phyloP scores from a whole-genome alignment of 2,329 filamentous ascomycete genomes.

The Colletotrichum gigasporum region DNA sequence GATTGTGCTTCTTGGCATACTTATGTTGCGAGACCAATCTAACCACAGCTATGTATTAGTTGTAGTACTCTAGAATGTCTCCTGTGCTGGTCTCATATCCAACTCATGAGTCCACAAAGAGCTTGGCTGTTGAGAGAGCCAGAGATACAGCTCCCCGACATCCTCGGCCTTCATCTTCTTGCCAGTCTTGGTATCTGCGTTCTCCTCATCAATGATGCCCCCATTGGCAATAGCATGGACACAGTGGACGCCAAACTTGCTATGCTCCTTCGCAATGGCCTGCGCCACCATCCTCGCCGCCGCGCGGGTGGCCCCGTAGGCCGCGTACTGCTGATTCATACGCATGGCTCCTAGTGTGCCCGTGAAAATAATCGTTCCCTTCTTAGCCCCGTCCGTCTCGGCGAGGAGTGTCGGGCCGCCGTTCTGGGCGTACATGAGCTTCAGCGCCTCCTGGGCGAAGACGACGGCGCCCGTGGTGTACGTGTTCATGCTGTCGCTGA shows the following conservation, averaged over 20 bases:
- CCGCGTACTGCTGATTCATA: conserved; percentile 62
- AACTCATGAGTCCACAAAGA: conserved; percentile 31
- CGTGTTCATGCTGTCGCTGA: conserved; percentile 55
- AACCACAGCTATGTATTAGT: too few relatives aligned
- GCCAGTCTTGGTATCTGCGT: conserved; percentile 55
- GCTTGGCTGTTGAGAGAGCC: conserved; percentile 38
- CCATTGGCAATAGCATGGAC: conserved; percentile 69
- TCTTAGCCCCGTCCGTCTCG: conserved; percentile 57
- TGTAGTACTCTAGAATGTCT: conserved; percentile 18
- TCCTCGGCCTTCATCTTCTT: conserved; percentile 68
- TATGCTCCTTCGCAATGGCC: conserved; percentile 65
- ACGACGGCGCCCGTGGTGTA: conserved; percentile 66
- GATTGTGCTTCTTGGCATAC: too few relatives aligned
- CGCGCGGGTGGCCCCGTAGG: conserved; percentile 63
- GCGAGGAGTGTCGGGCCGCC: conserved; percentile 53
- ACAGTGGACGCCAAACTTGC: conserved; percentile 64
- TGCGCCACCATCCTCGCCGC: conserved; percentile 65
- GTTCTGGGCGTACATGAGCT: conserved; percentile 61
- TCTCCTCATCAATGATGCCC: conserved; percentile 59
- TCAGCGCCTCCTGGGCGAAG: conserved; percentile 62
- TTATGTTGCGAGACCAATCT: too few relatives aligned
- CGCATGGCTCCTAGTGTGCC: conserved; percentile 63
- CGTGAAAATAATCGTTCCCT: conserved; percentile 67
- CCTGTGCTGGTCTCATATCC: conserved; percentile 31
- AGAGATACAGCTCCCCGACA: conserved; percentile 65